Evolutionary conservation across 2,329 filamentous ascomycete genomes (phyloP).

Genomic region (Harringtonia lauricola): DNA sequence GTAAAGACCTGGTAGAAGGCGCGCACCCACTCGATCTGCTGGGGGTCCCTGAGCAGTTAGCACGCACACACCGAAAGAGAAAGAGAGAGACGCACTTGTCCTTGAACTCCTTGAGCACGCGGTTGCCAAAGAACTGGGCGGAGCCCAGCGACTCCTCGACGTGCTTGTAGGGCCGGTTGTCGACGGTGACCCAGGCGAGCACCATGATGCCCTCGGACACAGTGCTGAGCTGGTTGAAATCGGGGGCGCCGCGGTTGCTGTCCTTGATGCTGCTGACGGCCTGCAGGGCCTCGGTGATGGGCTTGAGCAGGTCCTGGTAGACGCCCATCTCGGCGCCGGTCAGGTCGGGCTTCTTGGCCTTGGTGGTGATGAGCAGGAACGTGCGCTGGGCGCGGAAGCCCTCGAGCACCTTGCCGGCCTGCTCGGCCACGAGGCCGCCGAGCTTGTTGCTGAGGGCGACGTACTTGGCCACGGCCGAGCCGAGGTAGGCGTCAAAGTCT

Average conservation of each 20-base stretch:
- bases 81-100: constrained; percentile 35
- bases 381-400: constrained; percentile 78
- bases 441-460: constrained; percentile 67
- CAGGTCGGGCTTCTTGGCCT: constrained; percentile 82
- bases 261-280: constrained; percentile 74
- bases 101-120: constrained; percentile 84
- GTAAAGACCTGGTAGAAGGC: constrained; percentile 88
- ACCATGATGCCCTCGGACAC: constrained; percentile 85
- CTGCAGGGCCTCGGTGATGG: constrained; percentile 73
- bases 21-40: constrained; percentile 80
- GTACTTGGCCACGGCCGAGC: constrained; percentile 64
- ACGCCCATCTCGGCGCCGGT: constrained; percentile 45
- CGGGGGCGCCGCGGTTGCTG: constrained; percentile 60
- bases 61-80: not conserved
- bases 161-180: constrained; percentile 72
- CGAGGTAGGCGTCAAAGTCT: constrained; percentile 76
- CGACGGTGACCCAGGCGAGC: constrained; percentile 81
- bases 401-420: constrained; percentile 47
- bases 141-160: constrained; percentile 74
- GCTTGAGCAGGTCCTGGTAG: constrained; percentile 71
- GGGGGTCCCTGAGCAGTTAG: constrained; percentile 48
- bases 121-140: constrained; percentile 90
- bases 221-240: constrained; percentile 74
- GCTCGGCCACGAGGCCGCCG: constrained; percentile 67
- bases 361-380: constrained; percentile 79